Evolutionary conservation across 2,329 filamentous ascomycete species (phyloP), one percentile per base, ranked within the genome.

Genomic region (Colletotrichum sp.): DNA sequence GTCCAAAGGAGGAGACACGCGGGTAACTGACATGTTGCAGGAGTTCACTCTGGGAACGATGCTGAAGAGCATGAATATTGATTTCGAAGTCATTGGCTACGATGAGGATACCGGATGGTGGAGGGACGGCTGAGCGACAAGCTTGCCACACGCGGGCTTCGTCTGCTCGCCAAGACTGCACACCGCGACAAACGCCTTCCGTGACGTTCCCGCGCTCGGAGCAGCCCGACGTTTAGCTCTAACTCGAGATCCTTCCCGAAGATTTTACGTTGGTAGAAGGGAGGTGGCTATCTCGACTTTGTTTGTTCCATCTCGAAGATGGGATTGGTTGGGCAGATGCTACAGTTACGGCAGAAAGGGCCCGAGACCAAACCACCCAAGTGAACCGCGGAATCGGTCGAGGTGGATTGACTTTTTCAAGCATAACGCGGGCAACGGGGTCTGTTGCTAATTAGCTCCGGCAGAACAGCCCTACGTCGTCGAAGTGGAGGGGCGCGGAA

Each of bases 21-120:
- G 24, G 66, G 24, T 44, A 16, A 28, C 65, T 76, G 36, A 76
- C 74, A 10, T 39, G 8, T 21, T 15, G 30, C 39, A 78, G 77
- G 74, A 72, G 44, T 78, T 77, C 24, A 78, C 78, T 15, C 65
- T 78, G 78, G 78, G 67, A 9, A 74, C 69, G 55, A 78, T 78
- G 78, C 66, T 78, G 18, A 73, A 49, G 52, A 78, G 78, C 34
- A 76, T 76, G 57, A 76, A 77, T 32, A 72, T 78, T 65, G 64
- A 78, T 34, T 67, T 78, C 28, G 71, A 72, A 60, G 44, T 70
- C 39, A 77, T 78, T 60, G 80, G 77, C 63, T 80, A 80, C 76
- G 78, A 77, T 39, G 67, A 65, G 26, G 57, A 68, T 16, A 70
- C 72, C 8, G 77, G 69, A 26, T 67, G 69, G 59, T 78, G 78